These are phyloP conservation scores for Coemansia sp. DNA, from an alignment of 192 early-diverging fungal genomes.

Conservation along the genomic window DNA sequence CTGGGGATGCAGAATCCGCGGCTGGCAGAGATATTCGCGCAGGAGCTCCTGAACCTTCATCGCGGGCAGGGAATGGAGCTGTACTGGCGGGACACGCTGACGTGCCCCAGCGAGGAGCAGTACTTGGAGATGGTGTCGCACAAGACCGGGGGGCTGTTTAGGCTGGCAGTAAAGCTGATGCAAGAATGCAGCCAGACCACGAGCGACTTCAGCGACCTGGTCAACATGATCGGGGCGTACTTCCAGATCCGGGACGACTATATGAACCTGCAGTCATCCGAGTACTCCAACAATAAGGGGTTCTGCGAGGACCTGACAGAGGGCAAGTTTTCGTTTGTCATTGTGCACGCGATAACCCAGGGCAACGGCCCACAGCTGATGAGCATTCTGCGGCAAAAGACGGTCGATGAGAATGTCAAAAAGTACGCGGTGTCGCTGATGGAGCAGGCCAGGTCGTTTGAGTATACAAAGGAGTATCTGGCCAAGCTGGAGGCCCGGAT, in stretches of 20 bases:
- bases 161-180: constrained; percentile 94
- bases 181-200: constrained; percentile 61
- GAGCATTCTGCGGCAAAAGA: constrained; percentile 87
- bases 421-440: constrained; percentile 80
- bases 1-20: constrained; percentile 61
- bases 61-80: constrained; percentile 97
- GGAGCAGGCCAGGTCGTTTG: constrained; percentile 74
- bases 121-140: constrained; percentile 95
- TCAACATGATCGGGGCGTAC: constrained; percentile 86
- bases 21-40: constrained; percentile 83
- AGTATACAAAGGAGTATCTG: constrained; percentile 71
- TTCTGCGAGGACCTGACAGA: constrained; percentile 98
- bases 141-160: constrained; percentile 96
- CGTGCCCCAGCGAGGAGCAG: constrained; percentile 88
- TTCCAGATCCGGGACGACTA: constrained; percentile 99
- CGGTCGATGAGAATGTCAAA: constrained; percentile 79
- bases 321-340: constrained; percentile 97
- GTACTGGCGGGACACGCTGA: constrained; percentile 88
- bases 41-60: constrained; percentile 89
- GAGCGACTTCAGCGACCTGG: constrained; percentile 72
- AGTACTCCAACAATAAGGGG: constrained; percentile 92
- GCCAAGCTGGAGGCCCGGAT: constrained; percentile 62
- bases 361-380: constrained; percentile 63
- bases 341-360: constrained; percentile 77
- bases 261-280: constrained; percentile 83